Evolutionary conservation across 1,284 basidiomycete species (phyloP).

Genomic region (Prillingera fragicola): DNA sequence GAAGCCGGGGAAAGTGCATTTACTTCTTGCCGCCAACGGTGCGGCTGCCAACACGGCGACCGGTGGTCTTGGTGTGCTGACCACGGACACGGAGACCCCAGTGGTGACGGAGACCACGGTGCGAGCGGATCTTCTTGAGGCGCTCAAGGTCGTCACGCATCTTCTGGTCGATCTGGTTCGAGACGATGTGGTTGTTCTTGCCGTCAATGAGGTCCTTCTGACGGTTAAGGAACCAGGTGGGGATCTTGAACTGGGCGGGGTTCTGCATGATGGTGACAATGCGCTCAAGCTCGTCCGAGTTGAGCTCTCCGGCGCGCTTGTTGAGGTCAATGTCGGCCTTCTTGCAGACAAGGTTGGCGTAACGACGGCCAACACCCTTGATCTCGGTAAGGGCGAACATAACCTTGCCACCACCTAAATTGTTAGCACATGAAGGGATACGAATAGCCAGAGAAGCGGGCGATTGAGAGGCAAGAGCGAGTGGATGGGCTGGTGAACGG

Average conservation of each 20-base stretch:
- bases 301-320: slow-evolving; percentile 94
- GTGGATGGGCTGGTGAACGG: no score
- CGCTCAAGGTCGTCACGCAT: slow-evolving; percentile 97
- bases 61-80: slow-evolving; percentile 98
- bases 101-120: slow-evolving; percentile 96
- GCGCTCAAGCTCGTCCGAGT: slow-evolving; percentile 96
- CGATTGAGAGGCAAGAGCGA: no score
- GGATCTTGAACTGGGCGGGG: slow-evolving; percentile 98
- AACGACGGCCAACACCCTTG: slow-evolving; percentile 99
- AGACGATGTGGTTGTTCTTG: slow-evolving; percentile 93
- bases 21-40: slow-evolving; percentile 27
- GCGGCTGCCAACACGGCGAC: slow-evolving; percentile 24
- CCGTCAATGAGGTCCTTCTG: slow-evolving; percentile 97
- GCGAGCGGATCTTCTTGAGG: slow-evolving; percentile 98
- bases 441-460: no score
- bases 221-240: slow-evolving; percentile 98
- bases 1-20: no score
- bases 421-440: no score
- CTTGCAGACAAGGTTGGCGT: slow-evolving; percentile 99
- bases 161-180: slow-evolving; percentile 97
- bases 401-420: slow-evolving; percentile 66
- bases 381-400: slow-evolving; percentile 97
- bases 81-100: slow-evolving; percentile 93
- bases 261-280: slow-evolving; percentile 99
- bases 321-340: slow-evolving; percentile 99